Evolutionary conservation across 2,329 filamentous ascomycete species (phyloP).

Genomic region (Celoporthe dispersa): DNA sequence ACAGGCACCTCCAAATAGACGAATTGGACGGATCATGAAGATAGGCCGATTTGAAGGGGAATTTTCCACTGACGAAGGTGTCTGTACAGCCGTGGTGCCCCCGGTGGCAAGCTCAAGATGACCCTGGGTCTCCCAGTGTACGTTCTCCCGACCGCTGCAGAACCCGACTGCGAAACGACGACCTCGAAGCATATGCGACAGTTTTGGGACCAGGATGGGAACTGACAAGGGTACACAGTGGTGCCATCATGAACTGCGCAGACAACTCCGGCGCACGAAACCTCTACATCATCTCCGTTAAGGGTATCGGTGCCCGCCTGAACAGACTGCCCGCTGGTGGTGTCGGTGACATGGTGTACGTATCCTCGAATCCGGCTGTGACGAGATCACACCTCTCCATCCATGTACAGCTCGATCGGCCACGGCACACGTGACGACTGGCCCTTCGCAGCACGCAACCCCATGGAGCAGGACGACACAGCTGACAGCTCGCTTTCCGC

Average conservation of each 20-base stretch:
- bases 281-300: conserved; percentile 99
- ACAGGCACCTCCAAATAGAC: conserved; percentile 18
- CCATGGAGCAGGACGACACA: neutral
- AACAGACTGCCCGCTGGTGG: conserved; percentile 97
- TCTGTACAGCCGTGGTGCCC: conserved; percentile 74
- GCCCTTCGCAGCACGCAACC: neutral
- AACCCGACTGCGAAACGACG: conserved; percentile 22
- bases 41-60: neutral
- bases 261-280: conserved; percentile 99
- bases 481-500: conserved; percentile 16
- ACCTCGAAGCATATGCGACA: conserved; percentile 18
- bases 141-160: conserved; percentile 49
- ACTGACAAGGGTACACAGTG: conserved; percentile 57
- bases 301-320: conserved; percentile 95
- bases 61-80: conserved; percentile 40
- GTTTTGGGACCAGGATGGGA: conserved; percentile 16
- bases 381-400: neutral
- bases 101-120: conserved; percentile 99
- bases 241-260: conserved; percentile 99
- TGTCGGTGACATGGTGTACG: conserved; percentile 93
- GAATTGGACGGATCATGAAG: neutral
- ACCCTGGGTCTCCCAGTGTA: conserved; percentile 99
- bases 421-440: neutral
- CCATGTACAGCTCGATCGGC: neutral
- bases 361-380: conserved; percentile 17